Evolutionary conservation across 768 basidiomycete genomes (phyloP), one percentile per base, ranked within the genome.

Genomic region (Auriscalpium orientale): DNA sequence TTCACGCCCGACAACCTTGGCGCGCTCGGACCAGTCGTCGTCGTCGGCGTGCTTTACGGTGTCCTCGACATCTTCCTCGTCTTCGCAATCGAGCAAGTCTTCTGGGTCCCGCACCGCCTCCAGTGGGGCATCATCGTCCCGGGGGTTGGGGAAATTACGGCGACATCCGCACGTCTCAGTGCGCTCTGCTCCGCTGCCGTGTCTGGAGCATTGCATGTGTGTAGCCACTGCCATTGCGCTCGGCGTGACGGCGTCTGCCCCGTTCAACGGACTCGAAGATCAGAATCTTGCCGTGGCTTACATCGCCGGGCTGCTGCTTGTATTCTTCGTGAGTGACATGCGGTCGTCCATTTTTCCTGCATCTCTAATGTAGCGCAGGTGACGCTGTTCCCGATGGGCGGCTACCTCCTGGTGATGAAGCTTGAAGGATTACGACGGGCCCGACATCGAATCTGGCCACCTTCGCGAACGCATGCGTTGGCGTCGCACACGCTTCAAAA

Each of bases 61-160:
- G 63, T 62, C 2, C 67, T 85, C 5, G 85, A 88, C 8, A 65
- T 82, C 9, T 37, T 67, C 7, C 72, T 84, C 21, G 80, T 81
- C 0, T 83, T 76, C 72, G 48, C 78, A n/a, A 69, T 82, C 53
- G 79, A 79, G 49, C 78, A 79, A 58, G 61, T 85, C 51, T 89
- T 85, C 62, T 89, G 87, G 81, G 86, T 90, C 2, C 89, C 89
- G 1, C 84, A 87, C 63, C 77, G 85, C 28, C 89, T 90, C 64
- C 74, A 87, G 48, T 80, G 83, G 62, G 89, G 87, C 0, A 75
- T 90, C 21, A 63, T 89, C 0, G 79, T 80, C 3, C 87, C 0
- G 87, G 86, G 40, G 80, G 78, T 3, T 89, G 81, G 80, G 78
- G 74, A 9, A 89, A 89, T 61, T 78, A 78, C 46, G 85, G 83